phyloP scores from a whole-genome alignment of 2,329 filamentous ascomycete species.

The Daldinia sp. region DNA sequence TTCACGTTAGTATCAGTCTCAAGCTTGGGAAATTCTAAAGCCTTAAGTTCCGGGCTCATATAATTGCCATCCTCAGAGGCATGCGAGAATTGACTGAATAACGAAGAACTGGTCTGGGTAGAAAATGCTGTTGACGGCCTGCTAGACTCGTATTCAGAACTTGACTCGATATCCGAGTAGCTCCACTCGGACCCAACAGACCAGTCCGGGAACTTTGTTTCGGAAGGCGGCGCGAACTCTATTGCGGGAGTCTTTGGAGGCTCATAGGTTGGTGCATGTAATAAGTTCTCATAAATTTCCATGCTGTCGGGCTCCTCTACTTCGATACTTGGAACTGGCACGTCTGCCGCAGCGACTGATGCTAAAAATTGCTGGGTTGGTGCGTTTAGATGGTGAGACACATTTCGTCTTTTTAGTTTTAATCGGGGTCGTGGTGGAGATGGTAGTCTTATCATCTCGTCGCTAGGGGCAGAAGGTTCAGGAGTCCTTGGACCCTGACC shows the following conservation, averaged over 20 bases:
- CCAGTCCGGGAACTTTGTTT: slow-evolving; percentile 65
- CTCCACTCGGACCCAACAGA: slow-evolving; percentile 65
- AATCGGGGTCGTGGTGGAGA: slow-evolving; percentile 62
- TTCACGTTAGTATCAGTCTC: slow-evolving; percentile 19
- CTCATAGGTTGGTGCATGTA: slow-evolving; percentile 56
- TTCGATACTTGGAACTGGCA: slow-evolving; percentile 72
- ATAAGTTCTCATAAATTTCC: slow-evolving; percentile 47
- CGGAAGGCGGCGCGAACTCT: slow-evolving; percentile 53
- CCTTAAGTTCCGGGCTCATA: slow-evolving; percentile 59
- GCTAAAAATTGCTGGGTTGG: slow-evolving; percentile 73
- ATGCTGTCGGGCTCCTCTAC: slow-evolving; percentile 50
- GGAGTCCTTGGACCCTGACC: slow-evolving; percentile 58
- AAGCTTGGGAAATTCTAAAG: slow-evolving; percentile 44
- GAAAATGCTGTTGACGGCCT: slow-evolving; percentile 67
- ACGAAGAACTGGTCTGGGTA: slow-evolving; percentile 64
- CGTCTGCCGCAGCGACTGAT: slow-evolving; percentile 70
- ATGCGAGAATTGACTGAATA: slow-evolving; percentile 65
- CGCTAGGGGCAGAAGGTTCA: slow-evolving; percentile 55
- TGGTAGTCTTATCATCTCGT: slow-evolving; percentile 51
- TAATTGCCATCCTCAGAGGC: slow-evolving; percentile 65
- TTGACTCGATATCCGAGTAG: slow-evolving; percentile 62
- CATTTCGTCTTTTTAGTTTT: slow-evolving; percentile 63
- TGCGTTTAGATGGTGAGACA: slow-evolving; percentile 60
- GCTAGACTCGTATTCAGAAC: slow-evolving; percentile 66
- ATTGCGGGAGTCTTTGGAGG: slow-evolving; percentile 68